phyloP scores from a whole-genome alignment of 2,329 filamentous ascomycete genomes.

The Colletotrichum siamense region DNA sequence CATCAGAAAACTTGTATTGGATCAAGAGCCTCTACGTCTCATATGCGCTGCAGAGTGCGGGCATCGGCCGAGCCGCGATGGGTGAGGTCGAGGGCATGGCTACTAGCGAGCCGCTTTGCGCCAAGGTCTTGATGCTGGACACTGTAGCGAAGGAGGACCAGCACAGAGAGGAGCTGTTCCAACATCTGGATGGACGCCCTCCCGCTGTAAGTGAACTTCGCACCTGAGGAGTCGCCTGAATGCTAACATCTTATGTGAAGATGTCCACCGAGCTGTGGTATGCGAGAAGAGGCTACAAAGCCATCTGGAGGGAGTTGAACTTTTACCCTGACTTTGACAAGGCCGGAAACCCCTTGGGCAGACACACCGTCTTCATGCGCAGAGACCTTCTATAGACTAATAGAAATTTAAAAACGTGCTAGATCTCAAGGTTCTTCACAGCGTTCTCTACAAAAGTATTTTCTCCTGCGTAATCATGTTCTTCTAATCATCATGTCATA shows the following conservation, averaged over 20 bases:
- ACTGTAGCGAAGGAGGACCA: slow-evolving; percentile 29
- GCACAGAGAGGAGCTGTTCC: not conserved
- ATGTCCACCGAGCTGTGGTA: slow-evolving; percentile 35
- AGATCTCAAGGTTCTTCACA: fast-evolving
- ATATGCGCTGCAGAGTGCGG: slow-evolving; percentile 26
- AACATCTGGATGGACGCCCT: not conserved
- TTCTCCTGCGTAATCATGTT: not conserved
- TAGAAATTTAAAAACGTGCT: no score
- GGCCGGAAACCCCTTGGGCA: not conserved
- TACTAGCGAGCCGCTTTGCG: slow-evolving; percentile 26
- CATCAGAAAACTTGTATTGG: slow-evolving; percentile 28
- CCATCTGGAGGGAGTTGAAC: slow-evolving; percentile 25
- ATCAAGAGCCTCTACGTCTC: slow-evolving; percentile 35
- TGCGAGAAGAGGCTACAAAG: slow-evolving; percentile 28
- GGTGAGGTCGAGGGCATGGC: slow-evolving; percentile 32
- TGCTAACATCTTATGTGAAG: slow-evolving; percentile 6
- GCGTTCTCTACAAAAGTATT: fast-evolving
- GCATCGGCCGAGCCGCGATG: slow-evolving; percentile 34
- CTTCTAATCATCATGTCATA: fast-evolving
- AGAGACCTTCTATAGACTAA: not conserved
- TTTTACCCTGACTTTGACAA: slow-evolving; percentile 18
- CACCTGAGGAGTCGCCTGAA: fast-evolving
- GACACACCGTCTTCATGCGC: slow-evolving; percentile 5
- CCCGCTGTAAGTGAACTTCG: not conserved
- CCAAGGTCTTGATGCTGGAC: slow-evolving; percentile 29